A percentile compares a stretch with the other conserved stretches of the same genome.
phyloP scores from a whole-genome alignment of 176 grass and related monocot species.

The Triticum dicoccoides region DNA sequence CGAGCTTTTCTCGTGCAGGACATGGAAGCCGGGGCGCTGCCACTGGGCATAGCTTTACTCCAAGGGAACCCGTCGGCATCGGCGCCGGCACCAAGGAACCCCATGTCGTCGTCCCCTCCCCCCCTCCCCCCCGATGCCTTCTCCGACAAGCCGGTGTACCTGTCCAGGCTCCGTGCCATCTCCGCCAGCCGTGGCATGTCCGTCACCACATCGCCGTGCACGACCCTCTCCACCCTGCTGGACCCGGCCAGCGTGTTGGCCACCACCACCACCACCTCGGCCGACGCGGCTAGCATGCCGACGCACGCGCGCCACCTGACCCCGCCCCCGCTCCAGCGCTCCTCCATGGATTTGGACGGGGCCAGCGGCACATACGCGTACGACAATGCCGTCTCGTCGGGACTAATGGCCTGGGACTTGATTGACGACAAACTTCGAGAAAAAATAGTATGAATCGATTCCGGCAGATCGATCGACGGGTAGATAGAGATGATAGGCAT shows the following conservation, averaged over 20 bases:
- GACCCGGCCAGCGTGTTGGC: no score
- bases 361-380: conserved; percentile 2
- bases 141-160: no score
- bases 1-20: conserved; percentile 65
- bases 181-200: no score
- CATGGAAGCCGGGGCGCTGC: conserved; percentile 62
- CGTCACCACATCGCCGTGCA: no score
- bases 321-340: not conserved
- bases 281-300: not conserved
- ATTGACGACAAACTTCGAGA: not conserved
- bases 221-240: no score
- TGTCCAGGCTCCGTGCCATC: no score
- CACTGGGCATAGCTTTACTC: conserved; percentile 54
- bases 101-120: not conserved
- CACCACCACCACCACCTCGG: no score
- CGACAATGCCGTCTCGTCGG: not conserved
- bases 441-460: no score
- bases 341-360: not conserved
- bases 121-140: not conserved
- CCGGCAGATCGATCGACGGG: no score
- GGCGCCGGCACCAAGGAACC: not conserved
- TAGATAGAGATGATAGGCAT: no score
- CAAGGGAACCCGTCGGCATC: conserved; percentile 21
- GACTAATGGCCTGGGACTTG: not conserved
- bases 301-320: conserved; percentile 1